These are phyloP conservation scores for Quercus gilva DNA, from an alignment of 306 rosid species.

Conservation along the genomic window DNA sequence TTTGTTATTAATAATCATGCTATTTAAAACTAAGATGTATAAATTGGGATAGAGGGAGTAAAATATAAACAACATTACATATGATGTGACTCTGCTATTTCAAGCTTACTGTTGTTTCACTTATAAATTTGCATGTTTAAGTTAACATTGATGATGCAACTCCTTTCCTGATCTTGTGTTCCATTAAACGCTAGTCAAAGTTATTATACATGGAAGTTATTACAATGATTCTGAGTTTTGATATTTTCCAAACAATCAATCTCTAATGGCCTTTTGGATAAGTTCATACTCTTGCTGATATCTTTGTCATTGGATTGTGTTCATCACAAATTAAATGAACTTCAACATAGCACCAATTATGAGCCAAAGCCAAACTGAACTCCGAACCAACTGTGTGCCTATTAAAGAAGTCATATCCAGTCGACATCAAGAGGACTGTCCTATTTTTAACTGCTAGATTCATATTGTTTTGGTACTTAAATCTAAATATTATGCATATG, in stretches of 20 bases:
- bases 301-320: neutral
- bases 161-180: neutral
- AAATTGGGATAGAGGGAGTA: too few species aligned
- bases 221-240: neutral
- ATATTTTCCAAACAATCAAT: neutral
- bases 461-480: neutral
- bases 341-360: conserved; percentile 8
- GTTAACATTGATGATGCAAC: neutral
- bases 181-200: neutral
- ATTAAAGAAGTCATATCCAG: neutral
- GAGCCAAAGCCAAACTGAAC: neutral
- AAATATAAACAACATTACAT: too few species aligned
- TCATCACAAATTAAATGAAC: neutral
- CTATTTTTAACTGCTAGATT: neutral
- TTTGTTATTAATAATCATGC: too few species aligned
- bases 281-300: neutral
- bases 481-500: neutral
- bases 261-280: neutral
- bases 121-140: neutral
- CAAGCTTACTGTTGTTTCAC: too few species aligned
- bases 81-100: too few species aligned
- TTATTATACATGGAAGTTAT: neutral
- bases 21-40: too few species aligned
- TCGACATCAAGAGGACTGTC: neutral
- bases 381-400: neutral